Evolutionary conservation across 495 filamentous ascomycete genomes (phyloP).

Genomic region (Baudoinia panamericana): DNA sequence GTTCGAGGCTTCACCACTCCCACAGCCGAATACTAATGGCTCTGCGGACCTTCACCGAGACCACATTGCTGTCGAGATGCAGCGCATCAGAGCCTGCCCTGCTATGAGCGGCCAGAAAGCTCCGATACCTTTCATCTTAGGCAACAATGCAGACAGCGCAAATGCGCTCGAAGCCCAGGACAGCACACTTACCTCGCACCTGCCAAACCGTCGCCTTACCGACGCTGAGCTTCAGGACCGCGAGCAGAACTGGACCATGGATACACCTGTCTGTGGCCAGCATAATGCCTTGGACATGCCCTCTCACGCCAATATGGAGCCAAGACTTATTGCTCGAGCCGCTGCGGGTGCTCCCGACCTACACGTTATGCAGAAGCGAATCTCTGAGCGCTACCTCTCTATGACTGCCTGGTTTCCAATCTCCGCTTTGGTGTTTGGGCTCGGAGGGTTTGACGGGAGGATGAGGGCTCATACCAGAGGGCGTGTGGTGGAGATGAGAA

Average conservation of each 20-base stretch:
- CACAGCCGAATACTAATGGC: no score
- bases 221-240: conserved; percentile 11
- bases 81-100: background rate
- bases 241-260: conserved; percentile 9
- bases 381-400: conserved; percentile 2
- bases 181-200: background rate
- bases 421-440: conserved; percentile 10
- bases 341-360: background rate
- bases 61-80: no score
- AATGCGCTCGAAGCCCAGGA: background rate
- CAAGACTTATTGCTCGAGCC: background rate
- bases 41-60: no score
- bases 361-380: background rate
- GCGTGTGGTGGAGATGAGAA: conserved; percentile 7
- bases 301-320: background rate
- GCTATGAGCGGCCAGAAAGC: conserved; percentile 1
- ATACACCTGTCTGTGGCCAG: background rate
- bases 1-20: no score
- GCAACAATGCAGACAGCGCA: background rate
- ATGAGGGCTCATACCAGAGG: background rate
- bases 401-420: conserved; percentile 1
- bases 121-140: background rate
- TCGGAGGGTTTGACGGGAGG: conserved; percentile 4
- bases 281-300: conserved; percentile 1
- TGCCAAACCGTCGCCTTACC: conserved; percentile 4